Evolutionary conservation across 2,329 filamentous ascomycete genomes (phyloP).

Genomic region (Alternaria arborescens): DNA sequence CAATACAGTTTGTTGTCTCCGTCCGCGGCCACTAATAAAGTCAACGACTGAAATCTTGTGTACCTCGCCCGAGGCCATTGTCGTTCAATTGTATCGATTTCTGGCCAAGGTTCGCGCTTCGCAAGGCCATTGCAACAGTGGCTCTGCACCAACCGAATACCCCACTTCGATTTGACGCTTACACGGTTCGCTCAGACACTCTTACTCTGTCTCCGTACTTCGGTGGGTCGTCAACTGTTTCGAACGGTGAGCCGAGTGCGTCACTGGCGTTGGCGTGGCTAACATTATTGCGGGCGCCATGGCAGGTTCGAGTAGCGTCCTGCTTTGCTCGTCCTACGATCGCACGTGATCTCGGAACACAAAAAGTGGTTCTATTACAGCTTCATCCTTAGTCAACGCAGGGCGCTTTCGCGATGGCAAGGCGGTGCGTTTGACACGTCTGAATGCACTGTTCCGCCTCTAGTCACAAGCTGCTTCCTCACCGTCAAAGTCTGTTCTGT

Average conservation of each 20-base stretch:
- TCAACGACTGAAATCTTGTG: constrained; percentile 11
- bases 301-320: constrained; percentile 1
- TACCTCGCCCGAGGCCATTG: constrained; percentile 16
- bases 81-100: constrained; percentile 20
- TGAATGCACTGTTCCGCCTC: not conserved
- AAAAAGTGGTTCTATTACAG: constrained; percentile 18
- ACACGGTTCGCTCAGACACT: constrained; percentile 5
- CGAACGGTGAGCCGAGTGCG: constrained; percentile 18
- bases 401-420: constrained; percentile 2
- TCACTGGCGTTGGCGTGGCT: constrained; percentile 17
- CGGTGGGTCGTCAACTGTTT: constrained; percentile 9
- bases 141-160: constrained; percentile 7
- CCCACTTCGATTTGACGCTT: constrained; percentile 2
- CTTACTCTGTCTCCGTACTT: constrained; percentile 5
- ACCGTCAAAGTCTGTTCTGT: constrained; percentile 1
- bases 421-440: constrained; percentile 13
- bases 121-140: constrained; percentile 5
- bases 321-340: not conserved
- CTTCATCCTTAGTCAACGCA: constrained; percentile 15
- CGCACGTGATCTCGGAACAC: constrained; percentile 10
- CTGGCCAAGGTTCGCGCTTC: constrained; percentile 18
- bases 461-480: constrained; percentile 4
- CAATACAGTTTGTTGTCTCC: not conserved
- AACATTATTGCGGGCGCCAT: constrained; percentile 15
- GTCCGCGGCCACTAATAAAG: constrained; percentile 3